phyloP scores from a whole-genome alignment of 73 alveolate genomes.

The Effrenium voratum region DNA sequence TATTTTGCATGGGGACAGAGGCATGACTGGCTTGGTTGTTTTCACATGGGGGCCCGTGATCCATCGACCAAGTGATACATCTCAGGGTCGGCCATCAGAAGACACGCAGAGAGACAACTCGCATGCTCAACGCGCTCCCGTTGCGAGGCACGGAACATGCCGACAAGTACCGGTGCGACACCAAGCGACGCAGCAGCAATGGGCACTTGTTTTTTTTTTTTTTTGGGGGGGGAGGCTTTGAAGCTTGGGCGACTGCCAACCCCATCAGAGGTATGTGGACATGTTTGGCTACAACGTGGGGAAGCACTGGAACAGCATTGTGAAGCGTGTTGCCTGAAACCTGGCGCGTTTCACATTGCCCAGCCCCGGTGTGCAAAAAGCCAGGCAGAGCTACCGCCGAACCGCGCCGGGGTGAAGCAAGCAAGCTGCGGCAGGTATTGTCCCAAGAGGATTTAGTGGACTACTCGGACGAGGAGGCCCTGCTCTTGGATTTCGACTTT shows the following conservation, averaged over 20 bases:
- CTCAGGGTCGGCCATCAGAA: too few species aligned
- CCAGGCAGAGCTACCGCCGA: too few species aligned
- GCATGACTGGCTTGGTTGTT: too few species aligned
- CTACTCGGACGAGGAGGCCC: conserved; percentile 65
- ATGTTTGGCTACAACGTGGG: conserved; percentile 88
- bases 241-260: not conserved
- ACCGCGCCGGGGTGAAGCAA: too few species aligned
- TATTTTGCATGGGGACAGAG: too few species aligned
- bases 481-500: too few species aligned
- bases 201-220: not conserved
- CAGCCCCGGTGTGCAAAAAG: not conserved
- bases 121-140: not conserved
- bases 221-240: not conserved
- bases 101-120: too few species aligned
- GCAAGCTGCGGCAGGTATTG: conserved; percentile 4
- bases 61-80: too few species aligned
- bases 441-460: conserved; percentile 64
- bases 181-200: conserved; percentile 34
- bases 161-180: conserved; percentile 70
- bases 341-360: not conserved
- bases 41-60: too few species aligned
- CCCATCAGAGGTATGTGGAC: conserved; percentile 26
- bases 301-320: conserved; percentile 80
- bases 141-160: conserved; percentile 8
- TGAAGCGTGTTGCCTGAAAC: conserved; percentile 61